Base-by-base conservation (phyloP, 345 rosid genomes). In the Arabidopsis arenosa region DNA sequence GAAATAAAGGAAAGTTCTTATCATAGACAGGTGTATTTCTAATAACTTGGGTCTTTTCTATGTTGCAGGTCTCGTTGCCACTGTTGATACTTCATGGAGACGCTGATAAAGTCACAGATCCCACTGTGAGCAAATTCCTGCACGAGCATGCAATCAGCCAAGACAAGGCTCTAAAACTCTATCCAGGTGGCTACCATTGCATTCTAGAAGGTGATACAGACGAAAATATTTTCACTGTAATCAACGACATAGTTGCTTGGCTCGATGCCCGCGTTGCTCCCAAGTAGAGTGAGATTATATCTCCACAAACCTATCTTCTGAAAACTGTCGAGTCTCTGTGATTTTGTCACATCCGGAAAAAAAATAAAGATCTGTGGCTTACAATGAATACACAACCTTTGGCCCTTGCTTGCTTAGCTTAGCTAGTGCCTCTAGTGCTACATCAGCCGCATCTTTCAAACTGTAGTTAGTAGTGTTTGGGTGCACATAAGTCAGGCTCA, bases 201-300 rank as follows among this genome's bases (percentile, higher is more conserved):
- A 90, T 94, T 76, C 90, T 92, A 7, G 96, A 94, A 86, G 97
- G 97, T 15, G 98, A 92, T 74, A 90, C 93, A 8, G 97, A 89
- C 64, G 90, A 86, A 57, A 82, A 83, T 61, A 92, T 90, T 37
- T 82, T 82, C 70, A 62, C 80, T 0, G 90, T 85, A 52, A 81
- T 90, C 6, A 63, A 82, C 55, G 97, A 91, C 77, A 86, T 94
- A 21, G 75, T 85, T 56, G 81, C 81, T 6, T 92, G 97, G 97
- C 92, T 94, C 35, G 96, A 92, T 82, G 77, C 79, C 18, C 86
- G 80, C 6, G 63, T 83, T 66, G 55, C 72, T 56, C 45, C 28
- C 14, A 72, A 82, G 77, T 73, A 36, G 56, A 61, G 14, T 59
- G 28, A 66, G 56, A 57, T 21, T 4, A 6, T 32, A 59, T 58